These are phyloP conservation scores for Pleurotus tuoliensis DNA, from an alignment of 768 basidiomycete genomes.

Conservation along the genomic window DNA sequence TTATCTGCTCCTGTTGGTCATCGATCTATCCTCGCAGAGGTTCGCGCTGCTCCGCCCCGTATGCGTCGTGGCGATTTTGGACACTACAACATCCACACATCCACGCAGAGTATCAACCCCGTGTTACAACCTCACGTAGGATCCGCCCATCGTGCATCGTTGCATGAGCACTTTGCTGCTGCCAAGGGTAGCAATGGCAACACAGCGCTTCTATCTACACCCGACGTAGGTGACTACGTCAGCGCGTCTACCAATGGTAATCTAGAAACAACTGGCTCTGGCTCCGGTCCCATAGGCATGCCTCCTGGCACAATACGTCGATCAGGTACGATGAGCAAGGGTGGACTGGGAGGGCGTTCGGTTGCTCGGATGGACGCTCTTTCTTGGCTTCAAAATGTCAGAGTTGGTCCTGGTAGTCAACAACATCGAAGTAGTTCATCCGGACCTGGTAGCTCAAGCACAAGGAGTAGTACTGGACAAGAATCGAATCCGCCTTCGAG, in stretches of 20 bases:
- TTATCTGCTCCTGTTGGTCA: conserved; percentile 68
- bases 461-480: conserved; percentile 28
- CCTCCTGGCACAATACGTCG: background rate
- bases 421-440: conserved; percentile 52
- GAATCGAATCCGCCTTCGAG: conserved; percentile 46
- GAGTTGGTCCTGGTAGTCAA: conserved; percentile 37
- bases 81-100: background rate
- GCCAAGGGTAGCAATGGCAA: background rate
- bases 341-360: conserved; percentile 45
- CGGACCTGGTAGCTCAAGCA: conserved; percentile 30
- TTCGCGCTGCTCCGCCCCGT: conserved; percentile 50
- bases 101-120: conserved; percentile 21
- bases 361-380: conserved; percentile 57
- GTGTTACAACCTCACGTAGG: conserved; percentile 22
- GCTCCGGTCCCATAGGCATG: conserved; percentile 1
- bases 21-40: conserved; percentile 67
- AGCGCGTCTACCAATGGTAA: conserved; percentile 9
- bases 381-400: conserved; percentile 72
- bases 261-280: background rate
- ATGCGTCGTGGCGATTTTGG: background rate
- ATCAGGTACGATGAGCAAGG: conserved; percentile 46
- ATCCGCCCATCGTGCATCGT: conserved; percentile 15
- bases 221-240: conserved; percentile 7
- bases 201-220: background rate
- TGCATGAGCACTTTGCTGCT: conserved; percentile 9